Evolutionary conservation across 2,329 filamentous ascomycete species (phyloP).

Genomic region (Lachnellula cervina): DNA sequence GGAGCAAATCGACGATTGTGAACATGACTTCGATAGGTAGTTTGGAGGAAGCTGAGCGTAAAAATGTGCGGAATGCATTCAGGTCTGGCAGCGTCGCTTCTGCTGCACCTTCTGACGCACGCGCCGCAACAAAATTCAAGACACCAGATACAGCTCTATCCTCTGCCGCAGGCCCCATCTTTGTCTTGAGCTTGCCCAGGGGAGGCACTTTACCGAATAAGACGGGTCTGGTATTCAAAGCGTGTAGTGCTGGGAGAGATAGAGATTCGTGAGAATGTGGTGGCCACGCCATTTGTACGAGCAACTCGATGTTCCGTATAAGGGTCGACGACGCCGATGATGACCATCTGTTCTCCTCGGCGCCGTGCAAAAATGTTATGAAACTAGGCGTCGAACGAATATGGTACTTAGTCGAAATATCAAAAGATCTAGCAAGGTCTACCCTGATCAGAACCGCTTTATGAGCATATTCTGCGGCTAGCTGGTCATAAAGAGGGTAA

Average conservation of each 20-base stretch:
- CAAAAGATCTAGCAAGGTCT: constrained; percentile 64
- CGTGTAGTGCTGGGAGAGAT: constrained; percentile 64
- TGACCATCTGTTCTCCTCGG: constrained; percentile 74
- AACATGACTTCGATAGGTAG: constrained; percentile 67
- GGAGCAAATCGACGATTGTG: constrained; percentile 77
- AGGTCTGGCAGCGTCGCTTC: constrained; percentile 70
- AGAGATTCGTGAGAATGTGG: constrained; percentile 71
- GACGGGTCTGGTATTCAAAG: constrained; percentile 55
- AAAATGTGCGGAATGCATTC: constrained; percentile 54
- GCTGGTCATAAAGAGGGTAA: constrained; percentile 75
- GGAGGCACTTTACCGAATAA: constrained; percentile 76
- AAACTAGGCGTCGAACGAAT: constrained; percentile 83
- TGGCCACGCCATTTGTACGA: constrained; percentile 71
- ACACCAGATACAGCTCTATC: constrained; percentile 59
- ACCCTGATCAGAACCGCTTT: constrained; percentile 75
- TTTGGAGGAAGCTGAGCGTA: constrained; percentile 50
- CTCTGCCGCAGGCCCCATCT: constrained; percentile 62
- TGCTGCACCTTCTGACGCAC: constrained; percentile 51
- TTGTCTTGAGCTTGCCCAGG: constrained; percentile 72
- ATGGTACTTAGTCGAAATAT: constrained; percentile 59
- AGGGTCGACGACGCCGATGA: constrained; percentile 68
- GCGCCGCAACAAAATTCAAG: constrained; percentile 64
- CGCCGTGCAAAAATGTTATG: constrained; percentile 72
- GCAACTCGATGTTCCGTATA: constrained; percentile 64
- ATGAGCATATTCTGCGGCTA: constrained; percentile 67